A percentile compares a stretch with the other conserved stretches of the same genome.
phyloP scores from a whole-genome alignment of 495 filamentous ascomycete genomes.

The Hypoxylon rickii region DNA sequence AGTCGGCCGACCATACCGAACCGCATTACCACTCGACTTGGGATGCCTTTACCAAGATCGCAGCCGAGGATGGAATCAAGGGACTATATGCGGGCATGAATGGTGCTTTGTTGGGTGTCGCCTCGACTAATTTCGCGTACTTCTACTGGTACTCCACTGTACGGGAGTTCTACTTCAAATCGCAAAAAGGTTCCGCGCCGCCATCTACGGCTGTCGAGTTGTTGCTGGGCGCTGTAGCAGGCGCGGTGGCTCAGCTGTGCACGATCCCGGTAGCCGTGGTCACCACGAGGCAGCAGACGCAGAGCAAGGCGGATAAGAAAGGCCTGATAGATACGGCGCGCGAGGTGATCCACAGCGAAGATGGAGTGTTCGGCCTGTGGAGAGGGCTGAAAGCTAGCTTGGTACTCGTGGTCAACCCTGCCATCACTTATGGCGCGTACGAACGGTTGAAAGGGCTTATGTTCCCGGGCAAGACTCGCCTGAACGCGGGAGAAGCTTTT shows the following conservation, averaged over 20 bases:
- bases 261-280: conserved; percentile 96
- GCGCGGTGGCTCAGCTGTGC: conserved; percentile 91
- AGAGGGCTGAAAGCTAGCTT: conserved; percentile 94
- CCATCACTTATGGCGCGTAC: conserved; percentile 98
- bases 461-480: conserved; percentile 75
- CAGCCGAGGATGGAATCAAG: conserved; percentile 74
- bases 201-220: conserved; percentile 88
- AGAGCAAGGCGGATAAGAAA: conserved; percentile 78
- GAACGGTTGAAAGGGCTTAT: conserved; percentile 81
- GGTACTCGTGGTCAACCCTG: conserved; percentile 94
- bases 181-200: conserved; percentile 60
- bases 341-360: conserved; percentile 88
- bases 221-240: conserved; percentile 82
- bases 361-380: conserved; percentile 90
- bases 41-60: conserved; percentile 87
- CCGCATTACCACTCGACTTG: conserved; percentile 82
- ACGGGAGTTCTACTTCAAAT: conserved; percentile 77
- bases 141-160: conserved; percentile 99
- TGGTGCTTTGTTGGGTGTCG: conserved; percentile 86
- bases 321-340: conserved; percentile 85
- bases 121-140: conserved; percentile 98
- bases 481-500: conserved; percentile 90
- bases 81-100: conserved; percentile 90
- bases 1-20: conserved; percentile 47
- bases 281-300: conserved; percentile 95